Evolutionary conservation across 1,284 basidiomycete species (phyloP).

Genomic region (Irpex sp.): DNA sequence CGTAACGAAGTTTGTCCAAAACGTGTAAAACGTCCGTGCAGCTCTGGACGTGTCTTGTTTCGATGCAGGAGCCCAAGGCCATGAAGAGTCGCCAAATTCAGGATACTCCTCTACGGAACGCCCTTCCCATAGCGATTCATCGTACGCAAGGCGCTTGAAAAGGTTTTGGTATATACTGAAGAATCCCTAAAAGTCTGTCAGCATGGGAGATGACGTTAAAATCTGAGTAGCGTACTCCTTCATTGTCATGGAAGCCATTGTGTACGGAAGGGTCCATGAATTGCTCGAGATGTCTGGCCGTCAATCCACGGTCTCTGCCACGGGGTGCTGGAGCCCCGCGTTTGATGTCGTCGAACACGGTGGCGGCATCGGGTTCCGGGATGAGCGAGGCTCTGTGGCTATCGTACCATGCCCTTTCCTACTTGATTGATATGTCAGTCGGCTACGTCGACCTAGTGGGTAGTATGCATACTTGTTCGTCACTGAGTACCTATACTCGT

Average conservation of each 20-base stretch:
- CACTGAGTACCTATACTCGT: constrained; percentile 71
- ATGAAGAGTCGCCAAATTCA: constrained; percentile 80
- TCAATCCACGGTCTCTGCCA: constrained; percentile 76
- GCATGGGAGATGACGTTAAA: background rate
- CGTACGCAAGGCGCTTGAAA: constrained; percentile 80
- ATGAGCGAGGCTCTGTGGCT: constrained; percentile 86
- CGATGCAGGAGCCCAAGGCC: constrained; percentile 59
- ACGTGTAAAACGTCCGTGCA: constrained; percentile 78
- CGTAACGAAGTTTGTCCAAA: constrained; percentile 87
- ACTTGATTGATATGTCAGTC: constrained; percentile 29
- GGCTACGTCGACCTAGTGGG: background rate
- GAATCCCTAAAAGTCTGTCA: constrained; percentile 62
- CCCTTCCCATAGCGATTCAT: constrained; percentile 67
- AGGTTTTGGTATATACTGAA: constrained; percentile 89
- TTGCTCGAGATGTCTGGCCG: constrained; percentile 76
- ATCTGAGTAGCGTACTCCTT: constrained; percentile 49
- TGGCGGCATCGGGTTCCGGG: constrained; percentile 80
- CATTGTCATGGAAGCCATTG: constrained; percentile 66
- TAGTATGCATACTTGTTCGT: constrained; percentile 74
- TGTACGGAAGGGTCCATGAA: constrained; percentile 85
- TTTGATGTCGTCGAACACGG: constrained; percentile 83
- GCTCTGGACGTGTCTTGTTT: constrained; percentile 40
- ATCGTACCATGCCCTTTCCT: constrained; percentile 99
- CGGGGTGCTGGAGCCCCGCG: constrained; percentile 67
- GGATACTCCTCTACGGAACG: constrained; percentile 53